Conservation (phyloP, 805 yeast species). For the Hanseniaspora lindneri region DNA sequence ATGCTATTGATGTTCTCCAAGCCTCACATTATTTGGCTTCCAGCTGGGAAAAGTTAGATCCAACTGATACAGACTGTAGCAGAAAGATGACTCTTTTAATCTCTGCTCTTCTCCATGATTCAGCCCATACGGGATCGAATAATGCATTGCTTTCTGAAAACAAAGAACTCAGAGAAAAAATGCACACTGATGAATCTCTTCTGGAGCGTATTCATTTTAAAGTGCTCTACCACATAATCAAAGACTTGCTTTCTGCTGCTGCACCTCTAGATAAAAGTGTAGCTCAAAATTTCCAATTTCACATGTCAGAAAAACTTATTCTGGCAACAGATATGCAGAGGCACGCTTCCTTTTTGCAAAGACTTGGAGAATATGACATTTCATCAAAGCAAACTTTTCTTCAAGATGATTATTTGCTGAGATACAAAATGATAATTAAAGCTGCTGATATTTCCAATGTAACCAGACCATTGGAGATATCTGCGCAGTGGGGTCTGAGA, state of each 20-base stretch:
- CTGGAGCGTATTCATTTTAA: constrained; percentile 74
- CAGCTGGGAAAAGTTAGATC: not conserved
- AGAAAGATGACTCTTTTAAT: constrained; percentile 44
- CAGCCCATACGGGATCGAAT: constrained; percentile 95
- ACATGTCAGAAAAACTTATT: constrained; percentile 30
- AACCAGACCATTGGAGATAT: constrained; percentile 61
- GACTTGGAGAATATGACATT: constrained; percentile 18
- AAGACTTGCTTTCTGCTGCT: constrained; percentile 18
- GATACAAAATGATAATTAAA: constrained; percentile 68
- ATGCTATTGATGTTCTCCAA: constrained; percentile 90
- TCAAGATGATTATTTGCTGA: constrained; percentile 21
- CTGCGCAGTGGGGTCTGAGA: constrained; percentile 79
- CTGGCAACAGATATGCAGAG: constrained; percentile 87
- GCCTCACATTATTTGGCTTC: constrained; percentile 57
- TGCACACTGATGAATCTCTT: constrained; percentile 36
- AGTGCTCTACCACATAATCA: constrained; percentile 33
- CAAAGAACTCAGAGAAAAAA: constrained; percentile 3
- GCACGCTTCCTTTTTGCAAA: constrained; percentile 52
- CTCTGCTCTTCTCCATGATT: constrained; percentile 84
- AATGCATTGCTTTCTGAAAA: constrained; percentile 53
- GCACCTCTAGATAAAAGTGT: constrained; percentile 18
- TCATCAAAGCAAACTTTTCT: not conserved
- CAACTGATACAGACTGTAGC: not conserved
- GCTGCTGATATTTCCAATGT: constrained; percentile 95
- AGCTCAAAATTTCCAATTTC: constrained; percentile 8